Evolutionary conservation across 768 basidiomycete genomes (phyloP).

Genomic region (Termitomyces sp.): DNA sequence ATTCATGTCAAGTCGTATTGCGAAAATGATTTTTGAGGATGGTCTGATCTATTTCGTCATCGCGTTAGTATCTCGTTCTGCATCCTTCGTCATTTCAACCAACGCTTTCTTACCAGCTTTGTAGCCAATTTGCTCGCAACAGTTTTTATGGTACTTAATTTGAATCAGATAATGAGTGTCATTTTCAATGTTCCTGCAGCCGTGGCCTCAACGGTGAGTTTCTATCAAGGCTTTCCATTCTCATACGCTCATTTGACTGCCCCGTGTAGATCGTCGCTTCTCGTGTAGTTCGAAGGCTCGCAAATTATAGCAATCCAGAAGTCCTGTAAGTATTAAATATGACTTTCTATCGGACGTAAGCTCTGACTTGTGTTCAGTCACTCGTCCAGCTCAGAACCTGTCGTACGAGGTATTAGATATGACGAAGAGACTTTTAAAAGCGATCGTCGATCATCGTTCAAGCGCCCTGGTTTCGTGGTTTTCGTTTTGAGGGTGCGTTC

Average conservation of each 20-base stretch:
- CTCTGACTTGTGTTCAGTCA: slow-evolving; percentile 18
- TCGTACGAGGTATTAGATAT: no score
- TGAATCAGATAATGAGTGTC: slow-evolving; percentile 67
- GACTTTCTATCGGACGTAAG: not conserved
- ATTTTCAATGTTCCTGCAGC: slow-evolving; percentile 68
- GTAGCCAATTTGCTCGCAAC: slow-evolving; percentile 43
- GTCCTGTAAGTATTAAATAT: slow-evolving; percentile 36
- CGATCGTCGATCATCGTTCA: no score
- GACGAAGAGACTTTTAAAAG: no score
- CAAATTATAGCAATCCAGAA: slow-evolving; percentile 49
- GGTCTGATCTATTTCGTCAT: slow-evolving; percentile 76
- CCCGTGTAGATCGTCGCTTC: slow-evolving; percentile 53
- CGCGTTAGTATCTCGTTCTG: slow-evolving; percentile 44
- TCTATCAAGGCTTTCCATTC: not conserved
- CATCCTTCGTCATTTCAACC: not conserved
- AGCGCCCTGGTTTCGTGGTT: no score
- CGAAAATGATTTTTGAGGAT: slow-evolving; percentile 66
- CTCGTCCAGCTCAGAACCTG: slow-evolving; percentile 24
- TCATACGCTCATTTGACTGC: not conserved
- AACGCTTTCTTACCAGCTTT: slow-evolving; percentile 32
- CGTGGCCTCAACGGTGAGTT: slow-evolving; percentile 47
- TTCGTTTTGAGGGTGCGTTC: no score
- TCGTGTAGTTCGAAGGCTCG: slow-evolving; percentile 58
- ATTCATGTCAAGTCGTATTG: slow-evolving; percentile 44
- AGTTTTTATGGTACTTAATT: slow-evolving; percentile 64